These are phyloP conservation scores for Marasmius fiardii DNA, from an alignment of 1,284 basidiomycete species.

Conservation along the genomic window DNA sequence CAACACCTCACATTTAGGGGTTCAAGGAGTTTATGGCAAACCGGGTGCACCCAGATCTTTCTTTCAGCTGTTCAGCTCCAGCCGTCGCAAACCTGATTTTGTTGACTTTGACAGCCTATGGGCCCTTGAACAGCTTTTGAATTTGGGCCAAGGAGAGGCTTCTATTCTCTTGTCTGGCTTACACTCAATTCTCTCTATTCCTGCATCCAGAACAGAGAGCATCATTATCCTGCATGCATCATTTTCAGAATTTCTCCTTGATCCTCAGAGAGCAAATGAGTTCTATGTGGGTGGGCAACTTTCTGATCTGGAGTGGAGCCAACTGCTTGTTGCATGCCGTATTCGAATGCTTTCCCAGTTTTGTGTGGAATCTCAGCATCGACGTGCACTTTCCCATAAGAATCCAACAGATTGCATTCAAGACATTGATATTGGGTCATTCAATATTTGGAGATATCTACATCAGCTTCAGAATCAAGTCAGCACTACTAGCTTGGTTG, in stretches of 20 bases:
- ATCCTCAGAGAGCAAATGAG: neutral
- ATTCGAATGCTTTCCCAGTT: neutral
- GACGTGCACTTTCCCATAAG: no score
- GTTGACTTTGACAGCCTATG: no score
- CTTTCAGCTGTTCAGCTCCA: no score
- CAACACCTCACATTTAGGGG: no score
- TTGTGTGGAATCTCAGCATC: neutral
- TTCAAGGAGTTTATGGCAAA: no score
- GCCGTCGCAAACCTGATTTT: no score
- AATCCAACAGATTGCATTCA: no score
- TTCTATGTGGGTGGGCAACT: neutral
- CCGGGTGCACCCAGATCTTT: no score
- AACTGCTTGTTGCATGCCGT: neutral
- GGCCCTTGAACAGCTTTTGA: neutral
- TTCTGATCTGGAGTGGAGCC: neutral
- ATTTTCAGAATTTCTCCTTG: neutral
- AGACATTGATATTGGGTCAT: neutral
- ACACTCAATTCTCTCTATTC: neutral
- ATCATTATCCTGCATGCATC: neutral
- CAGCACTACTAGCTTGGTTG: no score
- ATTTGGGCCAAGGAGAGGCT: neutral
- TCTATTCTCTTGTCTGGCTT: neutral
- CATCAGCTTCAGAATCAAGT: no score
- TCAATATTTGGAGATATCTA: neutral
- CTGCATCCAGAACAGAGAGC: neutral